phyloP scores from a whole-genome alignment of 106 monocot species.

The Allium sativum region DNA sequence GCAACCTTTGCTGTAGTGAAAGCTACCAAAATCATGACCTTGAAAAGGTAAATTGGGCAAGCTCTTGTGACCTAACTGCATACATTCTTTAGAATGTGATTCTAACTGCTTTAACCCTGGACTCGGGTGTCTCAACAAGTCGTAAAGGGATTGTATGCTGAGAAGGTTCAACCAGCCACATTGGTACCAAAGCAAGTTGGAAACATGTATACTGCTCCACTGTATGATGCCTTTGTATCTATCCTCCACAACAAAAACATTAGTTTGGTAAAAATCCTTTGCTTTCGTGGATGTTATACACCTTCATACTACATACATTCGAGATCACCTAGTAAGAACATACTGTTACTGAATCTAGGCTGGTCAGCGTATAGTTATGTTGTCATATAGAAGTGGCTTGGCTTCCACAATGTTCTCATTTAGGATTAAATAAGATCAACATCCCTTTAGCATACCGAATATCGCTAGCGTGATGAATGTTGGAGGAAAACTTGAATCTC shows the following conservation, averaged over 20 bases:
- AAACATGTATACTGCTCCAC: slow-evolving; percentile 94
- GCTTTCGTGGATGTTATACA: background rate
- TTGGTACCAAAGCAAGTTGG: slow-evolving; percentile 92
- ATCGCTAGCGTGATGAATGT: slow-evolving; percentile 56
- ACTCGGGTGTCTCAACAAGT: slow-evolving; percentile 64
- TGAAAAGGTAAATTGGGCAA: slow-evolving; percentile 54
- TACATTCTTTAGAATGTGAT: no score
- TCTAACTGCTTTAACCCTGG: slow-evolving; percentile 2
- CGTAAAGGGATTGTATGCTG: slow-evolving; percentile 59
- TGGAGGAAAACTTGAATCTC: slow-evolving; percentile 37
- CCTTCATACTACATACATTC: background rate
- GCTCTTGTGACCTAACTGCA: no score
- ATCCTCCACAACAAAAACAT: slow-evolving; percentile 58
- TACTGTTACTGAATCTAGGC: slow-evolving; percentile 11
- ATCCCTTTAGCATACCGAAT: slow-evolving; percentile 64
- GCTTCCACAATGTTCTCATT: slow-evolving; percentile 85
- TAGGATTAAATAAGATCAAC: slow-evolving; percentile 43
- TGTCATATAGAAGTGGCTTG: slow-evolving; percentile 90
- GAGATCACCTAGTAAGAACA: background rate
- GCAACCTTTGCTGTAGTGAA: slow-evolving; percentile 55
- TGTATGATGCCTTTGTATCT: slow-evolving; percentile 83
- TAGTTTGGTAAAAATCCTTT: slow-evolving; percentile 41
- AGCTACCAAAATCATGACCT: slow-evolving; percentile 87
- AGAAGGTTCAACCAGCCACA: slow-evolving; percentile 77
- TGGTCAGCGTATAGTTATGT: slow-evolving; percentile 70